phyloP scores from a whole-genome alignment of 345 rosid genomes.

The Conringia planisiliqua region DNA sequence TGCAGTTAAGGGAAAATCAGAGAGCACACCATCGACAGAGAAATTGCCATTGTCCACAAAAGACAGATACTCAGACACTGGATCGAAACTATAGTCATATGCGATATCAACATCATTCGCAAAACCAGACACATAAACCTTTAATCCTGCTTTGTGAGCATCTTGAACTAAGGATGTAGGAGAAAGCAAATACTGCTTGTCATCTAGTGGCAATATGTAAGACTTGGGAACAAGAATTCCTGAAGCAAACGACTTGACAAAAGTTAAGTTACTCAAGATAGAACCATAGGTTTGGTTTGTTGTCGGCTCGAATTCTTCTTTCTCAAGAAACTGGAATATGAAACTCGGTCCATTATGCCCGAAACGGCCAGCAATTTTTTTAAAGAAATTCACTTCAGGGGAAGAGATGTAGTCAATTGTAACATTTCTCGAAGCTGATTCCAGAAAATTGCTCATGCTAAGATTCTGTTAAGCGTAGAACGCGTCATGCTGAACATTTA shows the following conservation, averaged over 20 bases:
- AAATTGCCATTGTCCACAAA: too few species aligned
- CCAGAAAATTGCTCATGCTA: slow-evolving; percentile 54
- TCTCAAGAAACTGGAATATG: slow-evolving; percentile 45
- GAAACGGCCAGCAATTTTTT: slow-evolving; percentile 38
- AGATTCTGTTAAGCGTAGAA: slow-evolving; percentile 56
- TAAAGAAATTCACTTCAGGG: slow-evolving; percentile 67
- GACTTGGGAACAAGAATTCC: slow-evolving; percentile 50
- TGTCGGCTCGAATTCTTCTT: slow-evolving; percentile 39
- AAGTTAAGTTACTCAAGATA: slow-evolving; percentile 52
- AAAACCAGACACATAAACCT: slow-evolving; percentile 65
- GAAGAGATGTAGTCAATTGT: slow-evolving; percentile 33
- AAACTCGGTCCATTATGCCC: slow-evolving; percentile 38
- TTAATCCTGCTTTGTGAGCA: slow-evolving; percentile 73
- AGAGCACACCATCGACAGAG: neutral
- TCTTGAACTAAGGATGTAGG: slow-evolving; percentile 14
- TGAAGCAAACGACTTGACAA: slow-evolving; percentile 73
- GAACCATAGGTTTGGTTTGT: slow-evolving; percentile 58
- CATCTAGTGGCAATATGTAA: too few species aligned
- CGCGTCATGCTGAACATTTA: slow-evolving; percentile 69
- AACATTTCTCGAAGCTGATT: slow-evolving; percentile 14
- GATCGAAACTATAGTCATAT: slow-evolving; percentile 51
- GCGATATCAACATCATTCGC: slow-evolving; percentile 55
- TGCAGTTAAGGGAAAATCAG: slow-evolving; percentile 76
- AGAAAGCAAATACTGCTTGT: too few species aligned
- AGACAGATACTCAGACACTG: too few species aligned